Conservation (phyloP, 345 rosid genomes). For the Hirschfeldia incana region DNA sequence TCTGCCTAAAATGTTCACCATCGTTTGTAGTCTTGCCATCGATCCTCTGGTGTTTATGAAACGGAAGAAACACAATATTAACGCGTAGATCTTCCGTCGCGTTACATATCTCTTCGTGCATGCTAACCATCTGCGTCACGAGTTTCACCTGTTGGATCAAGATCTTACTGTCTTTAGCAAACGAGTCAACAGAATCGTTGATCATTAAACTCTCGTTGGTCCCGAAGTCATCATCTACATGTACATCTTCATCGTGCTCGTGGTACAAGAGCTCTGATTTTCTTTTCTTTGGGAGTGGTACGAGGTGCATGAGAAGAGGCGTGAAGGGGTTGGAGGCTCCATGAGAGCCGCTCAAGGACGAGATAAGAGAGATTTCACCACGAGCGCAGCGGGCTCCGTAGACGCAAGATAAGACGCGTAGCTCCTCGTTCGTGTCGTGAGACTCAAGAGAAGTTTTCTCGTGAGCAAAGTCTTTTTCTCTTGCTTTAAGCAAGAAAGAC, state of each 20-base stretch:
- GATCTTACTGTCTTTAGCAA: conserved; percentile 50
- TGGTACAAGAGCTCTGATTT: conserved; percentile 60
- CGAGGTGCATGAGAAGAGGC: conserved; percentile 72
- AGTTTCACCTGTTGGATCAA: conserved; percentile 61
- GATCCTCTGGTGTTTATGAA: conserved; percentile 90
- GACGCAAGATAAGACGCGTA: conserved; percentile 65
- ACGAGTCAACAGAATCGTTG: conserved; percentile 66
- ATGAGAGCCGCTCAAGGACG: conserved; percentile 52
- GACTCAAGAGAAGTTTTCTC: conserved; percentile 50
- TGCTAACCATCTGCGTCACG: conserved; percentile 53
- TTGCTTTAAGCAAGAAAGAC: conserved; percentile 48
- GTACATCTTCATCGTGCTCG: conserved; percentile 63
- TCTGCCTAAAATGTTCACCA: conserved; percentile 56
- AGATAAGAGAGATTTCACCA: conserved; percentile 51
- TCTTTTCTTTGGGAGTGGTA: conserved; percentile 69
- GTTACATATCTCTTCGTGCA: conserved; percentile 77
- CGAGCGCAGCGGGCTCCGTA: conserved; percentile 71
- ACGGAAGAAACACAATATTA: conserved; percentile 67
- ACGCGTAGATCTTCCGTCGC: conserved; percentile 66
- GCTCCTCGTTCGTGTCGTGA: conserved; percentile 54
- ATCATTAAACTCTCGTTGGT: conserved; percentile 77
- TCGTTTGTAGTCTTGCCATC: conserved; percentile 72
- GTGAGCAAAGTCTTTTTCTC: conserved; percentile 50
- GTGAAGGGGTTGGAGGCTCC: conserved; percentile 43
- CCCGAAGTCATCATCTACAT: conserved; percentile 82